Evolutionary conservation across 139 green algal species (phyloP).

Genomic region (Pseudopediastrum boryanum): DNA sequence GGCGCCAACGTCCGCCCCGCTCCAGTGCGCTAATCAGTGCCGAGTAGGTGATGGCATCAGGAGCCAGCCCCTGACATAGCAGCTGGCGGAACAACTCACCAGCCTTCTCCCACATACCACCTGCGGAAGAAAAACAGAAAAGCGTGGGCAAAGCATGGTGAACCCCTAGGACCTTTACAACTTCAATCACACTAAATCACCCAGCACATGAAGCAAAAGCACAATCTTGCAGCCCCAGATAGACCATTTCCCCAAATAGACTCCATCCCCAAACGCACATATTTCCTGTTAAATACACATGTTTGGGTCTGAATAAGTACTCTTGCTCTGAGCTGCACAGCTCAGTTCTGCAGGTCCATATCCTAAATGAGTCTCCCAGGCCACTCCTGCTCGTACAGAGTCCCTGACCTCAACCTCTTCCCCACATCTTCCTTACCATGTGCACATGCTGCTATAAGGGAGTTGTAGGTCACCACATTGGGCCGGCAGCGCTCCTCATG

Average conservation of each 20-base stretch:
- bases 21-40: conserved; percentile 75
- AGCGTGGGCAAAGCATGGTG: no score
- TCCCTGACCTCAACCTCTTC: neutral
- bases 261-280: no score
- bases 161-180: no score
- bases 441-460: conserved; percentile 80
- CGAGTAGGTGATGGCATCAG: conserved; percentile 80
- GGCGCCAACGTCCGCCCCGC: conserved; percentile 62
- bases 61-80: conserved; percentile 65
- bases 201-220: no score
- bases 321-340: no score
- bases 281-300: no score
- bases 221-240: no score
- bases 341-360: no score
- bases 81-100: conserved; percentile 82
- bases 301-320: no score
- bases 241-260: no score
- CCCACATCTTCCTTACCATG: conserved; percentile 57
- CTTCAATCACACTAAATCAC: no score
- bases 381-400: neutral
- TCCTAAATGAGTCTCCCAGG: no score
- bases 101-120: conserved; percentile 81
- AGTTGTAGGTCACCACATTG: conserved; percentile 91
- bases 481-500: conserved; percentile 74
- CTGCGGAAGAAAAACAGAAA: conserved; percentile 35